Percentiles rank a stretch among this genome's conserved stretches.
Conservation (phyloP, 768 basidiomycete genomes). For the Phaeotremella fagi region DNA sequence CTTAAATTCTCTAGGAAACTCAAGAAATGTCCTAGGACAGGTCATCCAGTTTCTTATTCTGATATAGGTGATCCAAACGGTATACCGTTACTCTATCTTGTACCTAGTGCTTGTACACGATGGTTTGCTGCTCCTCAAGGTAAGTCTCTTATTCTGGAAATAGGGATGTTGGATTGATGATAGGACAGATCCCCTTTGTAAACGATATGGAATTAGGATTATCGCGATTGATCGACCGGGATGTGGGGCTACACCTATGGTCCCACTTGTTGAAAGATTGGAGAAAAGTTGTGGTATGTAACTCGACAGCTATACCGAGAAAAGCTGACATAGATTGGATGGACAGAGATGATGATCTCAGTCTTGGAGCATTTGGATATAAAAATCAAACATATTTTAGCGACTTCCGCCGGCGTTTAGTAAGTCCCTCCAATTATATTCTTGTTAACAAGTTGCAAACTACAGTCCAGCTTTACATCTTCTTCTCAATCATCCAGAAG, state of each 20-base stretch:
- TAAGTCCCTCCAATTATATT: no score
- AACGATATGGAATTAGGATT: constrained; percentile 29
- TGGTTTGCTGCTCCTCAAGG: constrained; percentile 39
- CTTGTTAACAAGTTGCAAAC: no score
- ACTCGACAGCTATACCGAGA: background rate
- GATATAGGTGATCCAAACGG: constrained; percentile 40
- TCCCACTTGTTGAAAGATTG: constrained; percentile 30
- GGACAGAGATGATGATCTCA: constrained; percentile 33
- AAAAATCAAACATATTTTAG: constrained; percentile 27
- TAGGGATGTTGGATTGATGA: background rate
- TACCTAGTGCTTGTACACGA: constrained; percentile 36
- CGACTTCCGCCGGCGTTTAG: constrained; percentile 41
- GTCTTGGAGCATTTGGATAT: constrained; percentile 35
- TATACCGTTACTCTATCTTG: constrained; percentile 27
- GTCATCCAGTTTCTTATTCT: constrained; percentile 28
- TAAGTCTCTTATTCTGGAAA: constrained; percentile 9
- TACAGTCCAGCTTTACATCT: constrained; percentile 32
- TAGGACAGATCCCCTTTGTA: constrained; percentile 31
- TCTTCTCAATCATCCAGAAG: constrained; percentile 19
- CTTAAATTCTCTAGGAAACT: constrained; percentile 29
- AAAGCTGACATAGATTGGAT: background rate
- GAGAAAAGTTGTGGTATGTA: constrained; percentile 30
- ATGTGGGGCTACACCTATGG: constrained; percentile 30
- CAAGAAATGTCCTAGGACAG: constrained; percentile 30
- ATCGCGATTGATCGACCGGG: constrained; percentile 43